A percentile compares a stretch with the other conserved stretches of the same genome.
Evolutionary conservation across 495 filamentous ascomycete genomes (phyloP).

Genomic region (Penicillium angulare): DNA sequence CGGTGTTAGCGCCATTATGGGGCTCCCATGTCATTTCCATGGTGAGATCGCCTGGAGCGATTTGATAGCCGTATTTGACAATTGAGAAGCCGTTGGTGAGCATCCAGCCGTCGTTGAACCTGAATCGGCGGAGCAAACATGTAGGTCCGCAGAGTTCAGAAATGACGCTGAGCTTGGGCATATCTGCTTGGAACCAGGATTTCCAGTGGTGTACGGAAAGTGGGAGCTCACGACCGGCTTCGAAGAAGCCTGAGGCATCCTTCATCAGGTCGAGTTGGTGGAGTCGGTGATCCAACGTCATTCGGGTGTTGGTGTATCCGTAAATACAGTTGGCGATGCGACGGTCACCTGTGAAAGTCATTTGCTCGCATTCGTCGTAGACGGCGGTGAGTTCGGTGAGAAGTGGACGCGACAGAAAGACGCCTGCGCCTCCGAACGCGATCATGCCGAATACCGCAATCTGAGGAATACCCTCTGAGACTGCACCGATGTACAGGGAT

Average conservation of each 20-base stretch:
- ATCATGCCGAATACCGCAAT: conserved; percentile 49
- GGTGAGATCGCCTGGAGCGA: conserved; percentile 27
- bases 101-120: conserved; percentile 55
- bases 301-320: conserved; percentile 44
- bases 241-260: conserved; percentile 56
- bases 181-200: conserved; percentile 52
- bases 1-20: conserved; percentile 36
- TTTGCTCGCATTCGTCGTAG: conserved; percentile 36
- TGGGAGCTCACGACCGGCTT: conserved; percentile 45
- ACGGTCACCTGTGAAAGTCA: conserved; percentile 44
- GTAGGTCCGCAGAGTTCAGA: conserved; percentile 53
- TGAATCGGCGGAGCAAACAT: conserved; percentile 57
- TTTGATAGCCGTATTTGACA: conserved; percentile 45
- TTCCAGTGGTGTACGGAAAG: conserved; percentile 62
- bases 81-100: conserved; percentile 58
- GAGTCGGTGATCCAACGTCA: conserved; percentile 52
- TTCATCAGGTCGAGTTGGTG: conserved; percentile 53
- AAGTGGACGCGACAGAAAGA: conserved; percentile 56
- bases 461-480: conserved; percentile 54
- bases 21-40: conserved; percentile 51
- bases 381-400: conserved; percentile 35
- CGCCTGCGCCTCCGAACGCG: conserved; percentile 60
- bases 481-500: conserved; percentile 53
- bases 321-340: conserved; percentile 54
- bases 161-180: conserved; percentile 48